Evolutionary conservation across 2,329 filamentous ascomycete genomes (phyloP).

Genomic region (Thermothelomyces thermophilus): DNA sequence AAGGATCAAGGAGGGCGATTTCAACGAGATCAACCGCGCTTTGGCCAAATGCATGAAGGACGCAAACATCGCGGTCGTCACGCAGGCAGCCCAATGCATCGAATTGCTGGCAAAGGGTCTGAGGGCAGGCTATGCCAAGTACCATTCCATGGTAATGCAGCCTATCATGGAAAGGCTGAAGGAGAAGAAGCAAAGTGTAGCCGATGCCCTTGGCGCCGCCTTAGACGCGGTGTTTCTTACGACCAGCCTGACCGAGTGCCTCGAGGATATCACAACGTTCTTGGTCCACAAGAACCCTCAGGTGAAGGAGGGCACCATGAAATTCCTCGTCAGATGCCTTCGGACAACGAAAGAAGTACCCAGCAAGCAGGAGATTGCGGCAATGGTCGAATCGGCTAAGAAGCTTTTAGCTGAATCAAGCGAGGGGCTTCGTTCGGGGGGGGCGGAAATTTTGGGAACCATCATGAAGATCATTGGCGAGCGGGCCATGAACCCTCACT

Average conservation of each 20-base stretch:
- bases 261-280: constrained; percentile 85
- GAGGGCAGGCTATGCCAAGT: constrained; percentile 69
- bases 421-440: constrained; percentile 77
- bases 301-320: constrained; percentile 91
- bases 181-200: constrained; percentile 87
- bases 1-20: constrained; percentile 84
- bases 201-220: constrained; percentile 80
- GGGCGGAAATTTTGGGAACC: constrained; percentile 86
- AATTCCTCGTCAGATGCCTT: constrained; percentile 84
- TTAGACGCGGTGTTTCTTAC: constrained; percentile 63
- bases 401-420: constrained; percentile 87
- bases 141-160: constrained; percentile 72
- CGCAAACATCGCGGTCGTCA: constrained; percentile 91
- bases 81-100: constrained; percentile 85
- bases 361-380: constrained; percentile 71
- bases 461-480: constrained; percentile 99
- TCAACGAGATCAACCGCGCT: constrained; percentile 72
- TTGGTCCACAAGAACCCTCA: constrained; percentile 94
- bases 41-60: constrained; percentile 98
- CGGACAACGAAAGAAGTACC: constrained; percentile 79
- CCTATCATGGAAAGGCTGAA: constrained; percentile 94
- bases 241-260: constrained; percentile 71
- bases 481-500: constrained; percentile 83
- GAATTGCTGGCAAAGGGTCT: constrained; percentile 83
- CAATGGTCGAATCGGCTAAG: constrained; percentile 80